phyloP scores from a whole-genome alignment of 2,329 filamentous ascomycete species.

The Penicillium sp. region DNA sequence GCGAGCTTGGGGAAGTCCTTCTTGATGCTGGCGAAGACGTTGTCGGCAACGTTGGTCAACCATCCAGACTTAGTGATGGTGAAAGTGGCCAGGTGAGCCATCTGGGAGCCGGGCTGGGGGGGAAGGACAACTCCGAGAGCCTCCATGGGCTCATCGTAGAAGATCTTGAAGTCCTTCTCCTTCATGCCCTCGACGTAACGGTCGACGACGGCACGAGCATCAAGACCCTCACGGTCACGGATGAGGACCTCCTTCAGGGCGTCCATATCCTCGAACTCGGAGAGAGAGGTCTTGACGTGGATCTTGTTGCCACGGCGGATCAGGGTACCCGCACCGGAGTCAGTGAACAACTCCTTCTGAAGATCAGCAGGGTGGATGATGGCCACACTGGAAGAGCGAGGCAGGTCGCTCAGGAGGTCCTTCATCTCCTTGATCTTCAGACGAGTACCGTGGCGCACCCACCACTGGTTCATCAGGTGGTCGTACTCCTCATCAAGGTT shows the following conservation, averaged over 20 bases:
- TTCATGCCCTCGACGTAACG: slow-evolving; percentile 80
- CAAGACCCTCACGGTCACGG: slow-evolving; percentile 76
- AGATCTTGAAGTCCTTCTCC: slow-evolving; percentile 81
- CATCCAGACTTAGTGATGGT: slow-evolving; percentile 93
- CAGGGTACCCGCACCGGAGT: slow-evolving; percentile 89
- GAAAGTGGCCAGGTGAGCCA: slow-evolving; percentile 85
- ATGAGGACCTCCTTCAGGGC: slow-evolving; percentile 81
- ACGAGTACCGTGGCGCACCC: slow-evolving; percentile 92
- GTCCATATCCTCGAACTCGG: slow-evolving; percentile 73
- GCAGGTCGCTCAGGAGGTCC: slow-evolving; percentile 83
- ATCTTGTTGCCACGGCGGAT: slow-evolving; percentile 92
- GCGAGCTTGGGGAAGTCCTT: slow-evolving; percentile 89
- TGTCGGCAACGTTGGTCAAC: slow-evolving; percentile 92
- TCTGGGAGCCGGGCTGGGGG: slow-evolving; percentile 62
- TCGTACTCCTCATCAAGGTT: slow-evolving; percentile 97
- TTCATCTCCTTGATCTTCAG: slow-evolving; percentile 98
- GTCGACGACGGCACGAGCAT: slow-evolving; percentile 81
- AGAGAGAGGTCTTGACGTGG: slow-evolving; percentile 68
- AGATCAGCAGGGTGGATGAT: slow-evolving; percentile 96
- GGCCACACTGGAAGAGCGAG: slow-evolving; percentile 88
- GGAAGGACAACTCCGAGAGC: slow-evolving; percentile 87
- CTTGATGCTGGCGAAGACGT: slow-evolving; percentile 90
- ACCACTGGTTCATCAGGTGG: slow-evolving; percentile 86
- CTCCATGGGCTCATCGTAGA: slow-evolving; percentile 93
- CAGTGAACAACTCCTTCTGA: slow-evolving; percentile 95